phyloP scores from a whole-genome alignment of 495 filamentous ascomycete genomes.

The Wilcoxina mikolae region DNA sequence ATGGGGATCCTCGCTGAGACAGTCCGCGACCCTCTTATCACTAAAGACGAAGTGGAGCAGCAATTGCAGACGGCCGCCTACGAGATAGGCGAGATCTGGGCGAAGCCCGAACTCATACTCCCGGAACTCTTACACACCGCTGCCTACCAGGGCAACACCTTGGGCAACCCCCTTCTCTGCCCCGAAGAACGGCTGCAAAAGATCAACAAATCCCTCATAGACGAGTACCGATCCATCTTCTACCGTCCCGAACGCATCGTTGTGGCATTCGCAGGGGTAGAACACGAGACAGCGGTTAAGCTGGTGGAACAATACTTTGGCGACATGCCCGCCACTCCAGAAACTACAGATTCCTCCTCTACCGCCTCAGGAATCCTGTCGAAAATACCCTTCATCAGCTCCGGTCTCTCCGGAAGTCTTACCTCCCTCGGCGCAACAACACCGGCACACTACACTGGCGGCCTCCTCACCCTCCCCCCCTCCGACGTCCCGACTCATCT shows the following conservation, averaged over 20 bases:
- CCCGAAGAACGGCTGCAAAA: conserved; percentile 63
- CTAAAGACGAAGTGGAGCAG: conserved; percentile 72
- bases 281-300: conserved; percentile 63
- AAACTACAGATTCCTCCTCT: conserved; percentile 18
- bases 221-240: conserved; percentile 68
- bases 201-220: conserved; percentile 61
- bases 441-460: conserved; percentile 76
- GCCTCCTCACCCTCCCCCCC: conserved; percentile 69
- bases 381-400: conserved; percentile 81
- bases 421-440: conserved; percentile 35
- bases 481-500: conserved; percentile 59
- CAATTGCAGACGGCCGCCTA: conserved; percentile 87
- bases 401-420: conserved; percentile 53
- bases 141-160: conserved; percentile 85
- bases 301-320: conserved; percentile 78
- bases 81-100: conserved; percentile 96
- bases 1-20: conserved; percentile 84
- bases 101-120: conserved; percentile 87
- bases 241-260: conserved; percentile 83
- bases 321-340: conserved; percentile 50
- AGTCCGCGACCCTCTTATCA: conserved; percentile 74
- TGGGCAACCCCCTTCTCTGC: conserved; percentile 87
- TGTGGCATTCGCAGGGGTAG: conserved; percentile 84
- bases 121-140: conserved; percentile 91
- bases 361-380: conserved; percentile 48